Conservation (phyloP, 2,329 filamentous ascomycete species). For the Calycina herbarum region DNA sequence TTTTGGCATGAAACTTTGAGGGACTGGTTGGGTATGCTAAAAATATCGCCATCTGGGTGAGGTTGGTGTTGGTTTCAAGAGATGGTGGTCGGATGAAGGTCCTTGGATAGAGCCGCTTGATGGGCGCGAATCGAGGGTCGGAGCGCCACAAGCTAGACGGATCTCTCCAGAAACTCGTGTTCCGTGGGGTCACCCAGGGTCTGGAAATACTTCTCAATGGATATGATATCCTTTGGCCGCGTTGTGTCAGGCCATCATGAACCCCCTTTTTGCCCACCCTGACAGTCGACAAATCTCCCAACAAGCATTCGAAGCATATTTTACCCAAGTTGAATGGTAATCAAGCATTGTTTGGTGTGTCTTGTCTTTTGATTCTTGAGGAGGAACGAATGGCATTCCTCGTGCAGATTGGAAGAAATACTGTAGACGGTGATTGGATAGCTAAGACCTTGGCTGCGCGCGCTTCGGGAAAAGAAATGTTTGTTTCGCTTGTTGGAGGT, state of each 20-base stretch:
- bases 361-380: not conserved
- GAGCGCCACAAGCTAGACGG: not conserved
- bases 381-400: not conserved
- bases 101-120: not conserved
- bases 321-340: not conserved
- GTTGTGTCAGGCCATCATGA: too few species aligned
- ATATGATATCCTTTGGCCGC: too few species aligned
- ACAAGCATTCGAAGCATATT: too few species aligned
- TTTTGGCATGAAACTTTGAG: slow-evolving; percentile 2
- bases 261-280: too few species aligned
- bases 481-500: not conserved
- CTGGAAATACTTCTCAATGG: too few species aligned
- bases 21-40: not conserved
- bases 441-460: not conserved
- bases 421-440: not conserved
- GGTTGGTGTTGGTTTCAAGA: slow-evolving; percentile 3
- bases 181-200: too few species aligned
- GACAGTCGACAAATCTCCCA: too few species aligned
- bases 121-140: not conserved
- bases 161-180: not conserved
- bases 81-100: not conserved
- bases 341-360: not conserved
- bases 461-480: not conserved
- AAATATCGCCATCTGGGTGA: not conserved
- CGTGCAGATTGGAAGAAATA: not conserved